Base-by-base conservation (phyloP, 768 basidiomycete species). In the Xerocomus brunneocitrinus region DNA sequence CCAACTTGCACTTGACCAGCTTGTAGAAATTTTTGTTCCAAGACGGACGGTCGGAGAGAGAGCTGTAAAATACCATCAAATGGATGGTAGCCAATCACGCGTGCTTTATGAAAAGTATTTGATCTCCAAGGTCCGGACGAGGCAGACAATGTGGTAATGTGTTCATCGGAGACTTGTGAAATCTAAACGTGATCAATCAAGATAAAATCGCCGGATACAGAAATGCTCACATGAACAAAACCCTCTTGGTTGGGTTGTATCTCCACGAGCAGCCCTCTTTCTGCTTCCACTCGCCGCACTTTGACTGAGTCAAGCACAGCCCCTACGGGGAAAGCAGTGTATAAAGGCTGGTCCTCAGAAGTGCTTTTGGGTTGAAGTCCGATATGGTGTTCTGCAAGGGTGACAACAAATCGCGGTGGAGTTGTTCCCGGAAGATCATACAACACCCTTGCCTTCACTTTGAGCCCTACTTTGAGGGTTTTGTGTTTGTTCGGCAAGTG, bases 81-180 rank as follows among this genome's bases (percentile, higher is more conserved):
- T 0, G 79, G 75, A 58, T 90, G 87, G 67, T 87, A 84, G 1
- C 94, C 94, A 10, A 87, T 86, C 3, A 98, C 91, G 44, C 97
- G 85, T 3, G 91, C 94, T 47, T 80, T 77, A 64, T 98, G 95
- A 2, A 83, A 69, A 7, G 91, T 84, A 13, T 85, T 88, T 49
- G 81, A 64, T 68, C 84, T 89, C 88, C 88, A 98, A 22, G 86
- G 79, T 16, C 90, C 89, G 22, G 85, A 82, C n/a, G 77, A 70
- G 6, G 71, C 54, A 5, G 88, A 81, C 24, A 97, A 73, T n/a
- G 84, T 78, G 14, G 87, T 80, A n/a, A 93, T 74, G 65, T 92
- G 92, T 43, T 94, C 90, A 65, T 98, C 94, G 8, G 92, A 89
- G 43, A 88, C 76, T 67, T 97, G 92, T 10, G 95, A 97, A 62